Conservation (phyloP, 192 early-diverging fungal genomes). For the Pilaira anomala region DNA sequence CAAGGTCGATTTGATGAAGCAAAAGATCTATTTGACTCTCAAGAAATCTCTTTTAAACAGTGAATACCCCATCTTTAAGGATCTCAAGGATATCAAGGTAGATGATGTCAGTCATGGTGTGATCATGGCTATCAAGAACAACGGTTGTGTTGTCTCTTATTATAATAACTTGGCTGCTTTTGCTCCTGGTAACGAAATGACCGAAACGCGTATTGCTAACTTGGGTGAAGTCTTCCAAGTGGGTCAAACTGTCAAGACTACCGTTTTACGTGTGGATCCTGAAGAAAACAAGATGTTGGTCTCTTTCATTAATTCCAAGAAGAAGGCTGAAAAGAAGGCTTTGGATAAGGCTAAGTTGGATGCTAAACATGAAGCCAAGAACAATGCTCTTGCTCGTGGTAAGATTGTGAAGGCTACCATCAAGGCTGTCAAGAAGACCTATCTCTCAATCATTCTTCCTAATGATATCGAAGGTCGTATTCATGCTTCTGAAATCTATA, state of each 20-base stretch:
- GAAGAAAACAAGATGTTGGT: slow-evolving; percentile 60
- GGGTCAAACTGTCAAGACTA: slow-evolving; percentile 72
- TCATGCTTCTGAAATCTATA: slow-evolving; percentile 68
- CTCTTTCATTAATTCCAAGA: slow-evolving; percentile 63
- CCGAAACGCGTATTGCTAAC: slow-evolving; percentile 33
- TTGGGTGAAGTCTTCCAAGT: slow-evolving; percentile 66
- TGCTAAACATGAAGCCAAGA: slow-evolving; percentile 16
- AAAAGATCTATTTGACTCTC: slow-evolving; percentile 68
- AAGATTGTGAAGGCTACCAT: slow-evolving; percentile 41
- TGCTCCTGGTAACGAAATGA: slow-evolving; percentile 66
- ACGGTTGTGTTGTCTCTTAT: slow-evolving; percentile 73
- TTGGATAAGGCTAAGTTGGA: background rate
- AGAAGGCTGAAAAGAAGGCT: slow-evolving; percentile 16
- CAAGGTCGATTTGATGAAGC: slow-evolving; percentile 47
- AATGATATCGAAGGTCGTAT: slow-evolving; percentile 70
- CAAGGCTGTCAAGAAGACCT: slow-evolving; percentile 44
- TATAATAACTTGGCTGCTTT: slow-evolving; percentile 74
- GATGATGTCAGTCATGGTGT: slow-evolving; percentile 65
- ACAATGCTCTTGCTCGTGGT: slow-evolving; percentile 33
- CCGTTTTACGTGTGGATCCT: slow-evolving; percentile 59
- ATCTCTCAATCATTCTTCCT: slow-evolving; percentile 65
- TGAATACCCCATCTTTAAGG: slow-evolving; percentile 60
- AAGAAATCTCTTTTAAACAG: slow-evolving; percentile 73
- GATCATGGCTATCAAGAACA: slow-evolving; percentile 54
- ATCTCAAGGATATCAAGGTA: slow-evolving; percentile 55